A percentile compares a stretch with the other conserved stretches of the same genome.
phyloP scores from a whole-genome alignment of 1,284 basidiomycete species.

The Trametes hirsuta region DNA sequence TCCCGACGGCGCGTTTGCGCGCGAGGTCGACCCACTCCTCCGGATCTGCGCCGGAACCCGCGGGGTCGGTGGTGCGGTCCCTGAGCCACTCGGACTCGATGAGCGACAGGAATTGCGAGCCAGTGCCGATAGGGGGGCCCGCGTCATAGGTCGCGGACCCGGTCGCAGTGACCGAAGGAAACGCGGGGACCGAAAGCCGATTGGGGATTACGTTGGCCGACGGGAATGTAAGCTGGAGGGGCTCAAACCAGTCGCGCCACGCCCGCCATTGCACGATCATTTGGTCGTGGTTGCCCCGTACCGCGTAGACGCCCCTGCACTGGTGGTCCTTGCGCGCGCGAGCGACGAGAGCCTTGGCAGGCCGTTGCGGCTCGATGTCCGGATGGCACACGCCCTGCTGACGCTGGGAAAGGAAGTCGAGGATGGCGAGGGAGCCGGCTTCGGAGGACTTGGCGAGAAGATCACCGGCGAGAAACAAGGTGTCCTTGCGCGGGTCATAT shows the following conservation, averaged over 20 bases:
- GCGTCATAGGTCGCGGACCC: constrained; percentile 17
- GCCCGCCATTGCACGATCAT: constrained; percentile 83
- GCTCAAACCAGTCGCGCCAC: constrained; percentile 74
- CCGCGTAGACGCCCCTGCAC: constrained; percentile 48
- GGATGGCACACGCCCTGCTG: constrained; percentile 6
- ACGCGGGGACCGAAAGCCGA: constrained; percentile 7
- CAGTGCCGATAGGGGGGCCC: constrained; percentile 46
- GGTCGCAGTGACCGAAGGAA: constrained; percentile 7
- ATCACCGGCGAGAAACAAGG: constrained; percentile 82
- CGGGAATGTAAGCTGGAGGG: constrained; percentile 28
- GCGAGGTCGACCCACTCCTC: constrained; percentile 49
- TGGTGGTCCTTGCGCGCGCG: neutral
- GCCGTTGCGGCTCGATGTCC: constrained; percentile 10
- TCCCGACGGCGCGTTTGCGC: constrained; percentile 38
- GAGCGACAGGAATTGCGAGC: constrained; percentile 51
- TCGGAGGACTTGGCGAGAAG: constrained; percentile 71
- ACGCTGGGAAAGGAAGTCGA: constrained; percentile 65
- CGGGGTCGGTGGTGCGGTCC: constrained; percentile 30
- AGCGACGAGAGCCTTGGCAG: constrained; percentile 1
- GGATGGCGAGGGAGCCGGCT: constrained; percentile 60
- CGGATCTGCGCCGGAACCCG: constrained; percentile 37
- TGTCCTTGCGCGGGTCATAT: constrained; percentile 64
- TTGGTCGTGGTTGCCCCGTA: constrained; percentile 93
- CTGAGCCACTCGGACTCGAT: constrained; percentile 48
- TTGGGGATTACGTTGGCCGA: constrained; percentile 13